These are phyloP conservation scores for Yamadazyma triangularis DNA, from an alignment of 1,139 yeast species.

Conservation along the genomic window DNA sequence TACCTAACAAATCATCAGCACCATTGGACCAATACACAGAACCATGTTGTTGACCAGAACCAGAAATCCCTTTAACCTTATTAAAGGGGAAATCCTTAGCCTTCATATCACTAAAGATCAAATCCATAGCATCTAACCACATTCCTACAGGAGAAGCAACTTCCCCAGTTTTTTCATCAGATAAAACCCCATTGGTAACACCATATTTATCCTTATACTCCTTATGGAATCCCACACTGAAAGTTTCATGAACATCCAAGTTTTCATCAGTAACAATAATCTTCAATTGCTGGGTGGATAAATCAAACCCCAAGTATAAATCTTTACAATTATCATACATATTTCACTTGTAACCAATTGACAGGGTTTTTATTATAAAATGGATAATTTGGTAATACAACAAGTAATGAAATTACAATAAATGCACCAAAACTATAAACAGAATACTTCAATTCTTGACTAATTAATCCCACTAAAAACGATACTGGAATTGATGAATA, in stretches of 20 bases:
- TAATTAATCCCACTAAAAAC: conserved; percentile 41
- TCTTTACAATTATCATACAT: conserved; percentile 18
- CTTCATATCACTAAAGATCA: conserved; percentile 54
- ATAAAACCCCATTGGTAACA: conserved; percentile 67
- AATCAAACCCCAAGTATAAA: conserved; percentile 69
- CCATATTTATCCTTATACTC: conserved; percentile 54
- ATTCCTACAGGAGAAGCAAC: conserved; percentile 77
- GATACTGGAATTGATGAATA: conserved; percentile 27
- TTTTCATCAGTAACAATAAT: conserved; percentile 58
- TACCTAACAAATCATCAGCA: conserved; percentile 37
- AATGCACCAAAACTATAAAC: conserved; percentile 32
- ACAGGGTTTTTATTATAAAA: conserved; percentile 44
- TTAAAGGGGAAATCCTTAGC: conserved; percentile 51
- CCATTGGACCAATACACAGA: conserved; percentile 71
- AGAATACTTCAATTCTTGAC: conserved; percentile 35
- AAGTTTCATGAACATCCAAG: conserved; percentile 52
- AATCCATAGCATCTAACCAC: conserved; percentile 86
- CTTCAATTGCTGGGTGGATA: conserved; percentile 87
- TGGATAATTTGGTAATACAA: conserved; percentile 57
- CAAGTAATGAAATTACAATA: conserved; percentile 27
- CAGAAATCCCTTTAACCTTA: conserved; percentile 66
- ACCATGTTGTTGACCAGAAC: conserved; percentile 93
- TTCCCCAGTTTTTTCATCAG: conserved; percentile 48
- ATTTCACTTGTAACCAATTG: conserved; percentile 32
- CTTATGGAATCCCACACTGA: conserved; percentile 66